These are phyloP conservation scores for Xylariaceae sp. DNA, from an alignment of 2,329 filamentous ascomycete species.

Conservation along the genomic window DNA sequence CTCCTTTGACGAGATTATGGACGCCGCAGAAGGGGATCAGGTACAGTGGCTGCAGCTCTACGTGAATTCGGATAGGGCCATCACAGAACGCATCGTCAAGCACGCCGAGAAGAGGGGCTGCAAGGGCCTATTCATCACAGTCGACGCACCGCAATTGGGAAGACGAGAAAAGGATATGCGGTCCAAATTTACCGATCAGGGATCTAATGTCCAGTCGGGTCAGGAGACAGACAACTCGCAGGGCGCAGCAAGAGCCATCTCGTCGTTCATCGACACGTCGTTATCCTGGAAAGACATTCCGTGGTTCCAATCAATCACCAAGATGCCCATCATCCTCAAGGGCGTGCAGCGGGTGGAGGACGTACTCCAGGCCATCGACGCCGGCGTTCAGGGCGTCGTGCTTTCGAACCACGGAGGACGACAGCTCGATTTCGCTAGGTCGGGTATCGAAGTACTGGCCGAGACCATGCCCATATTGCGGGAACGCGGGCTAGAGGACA, in stretches of 20 bases:
- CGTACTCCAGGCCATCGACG: slow-evolving; percentile 82
- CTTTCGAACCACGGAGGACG: slow-evolving; percentile 95
- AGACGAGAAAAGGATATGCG: slow-evolving; percentile 98
- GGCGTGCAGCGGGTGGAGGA: slow-evolving; percentile 96
- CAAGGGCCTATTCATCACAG: slow-evolving; percentile 96
- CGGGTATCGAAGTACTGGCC: slow-evolving; percentile 85
- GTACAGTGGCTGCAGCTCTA: slow-evolving; percentile 97
- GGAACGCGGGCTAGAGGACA: slow-evolving; percentile 70
- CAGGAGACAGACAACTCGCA: slow-evolving; percentile 81
- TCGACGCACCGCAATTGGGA: slow-evolving; percentile 94
- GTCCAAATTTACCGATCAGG: slow-evolving; percentile 82
- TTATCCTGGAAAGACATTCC: slow-evolving; percentile 92
- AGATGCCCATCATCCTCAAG: slow-evolving; percentile 95
- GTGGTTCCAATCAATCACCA: slow-evolving; percentile 89
- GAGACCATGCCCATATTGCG: slow-evolving; percentile 90
- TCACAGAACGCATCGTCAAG: slow-evolving; percentile 87
- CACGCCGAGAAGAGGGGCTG: slow-evolving; percentile 92
- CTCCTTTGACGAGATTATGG: slow-evolving; percentile 95
- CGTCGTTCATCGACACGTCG: slow-evolving; percentile 93
- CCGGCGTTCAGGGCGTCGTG: slow-evolving; percentile 84
- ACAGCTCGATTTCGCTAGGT: slow-evolving; percentile 89
- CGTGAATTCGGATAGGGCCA: slow-evolving; percentile 91
- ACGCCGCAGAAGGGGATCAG: slow-evolving; percentile 77
- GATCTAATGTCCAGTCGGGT: slow-evolving; percentile 79
- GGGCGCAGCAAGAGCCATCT: slow-evolving; percentile 92